Conservation (phyloP, 1,284 basidiomycete species). For the Inonotus obliquus region DNA sequence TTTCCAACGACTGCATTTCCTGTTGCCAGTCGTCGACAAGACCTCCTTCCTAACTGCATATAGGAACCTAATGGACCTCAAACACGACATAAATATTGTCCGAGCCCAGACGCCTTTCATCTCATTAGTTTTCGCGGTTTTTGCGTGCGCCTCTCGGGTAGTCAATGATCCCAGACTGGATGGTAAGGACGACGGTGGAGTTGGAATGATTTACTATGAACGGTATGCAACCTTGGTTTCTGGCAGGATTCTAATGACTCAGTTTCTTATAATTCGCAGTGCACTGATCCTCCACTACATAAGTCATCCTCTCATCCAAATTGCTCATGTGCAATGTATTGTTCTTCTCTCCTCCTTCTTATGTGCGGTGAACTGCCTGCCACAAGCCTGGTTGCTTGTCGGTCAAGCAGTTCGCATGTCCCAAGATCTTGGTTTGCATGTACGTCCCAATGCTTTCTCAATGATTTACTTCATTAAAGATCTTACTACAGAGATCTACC, state of each 20-base stretch:
- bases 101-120: constrained; percentile 67
- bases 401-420: constrained; percentile 84
- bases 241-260: constrained; percentile 22
- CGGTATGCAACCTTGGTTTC: constrained; percentile 44
- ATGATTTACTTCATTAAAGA: constrained; percentile 18
- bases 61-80: constrained; percentile 66
- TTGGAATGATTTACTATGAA: constrained; percentile 85
- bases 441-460: constrained; percentile 38
- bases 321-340: constrained; percentile 84
- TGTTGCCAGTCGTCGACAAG: constrained; percentile 82
- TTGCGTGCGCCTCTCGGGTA: constrained; percentile 75
- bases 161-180: constrained; percentile 68
- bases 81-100: constrained; percentile 45
- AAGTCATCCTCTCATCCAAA: constrained; percentile 74
- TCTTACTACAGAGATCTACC: constrained; percentile 62
- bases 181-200: constrained; percentile 69
- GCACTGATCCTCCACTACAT: constrained; percentile 87
- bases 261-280: constrained; percentile 35
- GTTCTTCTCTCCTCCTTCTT: constrained; percentile 84
- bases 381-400: constrained; percentile 85
- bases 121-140: constrained; percentile 75
- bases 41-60: constrained; percentile 73
- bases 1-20: constrained; percentile 79
- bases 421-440: constrained; percentile 86
- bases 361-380: constrained; percentile 85